Base-by-base conservation (phyloP, 2,329 filamentous ascomycete species). In the Alternaria sp. region DNA sequence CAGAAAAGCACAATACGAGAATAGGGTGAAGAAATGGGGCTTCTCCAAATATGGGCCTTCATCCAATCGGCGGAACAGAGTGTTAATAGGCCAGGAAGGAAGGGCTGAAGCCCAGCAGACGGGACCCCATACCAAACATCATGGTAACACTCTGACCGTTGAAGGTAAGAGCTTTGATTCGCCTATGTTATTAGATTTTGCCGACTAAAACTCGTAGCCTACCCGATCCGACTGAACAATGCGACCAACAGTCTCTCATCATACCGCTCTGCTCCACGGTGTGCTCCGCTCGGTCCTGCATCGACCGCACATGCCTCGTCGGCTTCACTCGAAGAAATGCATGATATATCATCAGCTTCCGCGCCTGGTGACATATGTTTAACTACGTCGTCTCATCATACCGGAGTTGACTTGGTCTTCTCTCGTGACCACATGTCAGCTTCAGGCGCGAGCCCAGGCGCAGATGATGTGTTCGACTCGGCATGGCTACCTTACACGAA, bases 51-150 rank as follows among this genome's bases (percentile, higher is more conserved):
- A 49, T 12, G 5, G 9, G n/a, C 4, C 25, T 12, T 23, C 46
- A 12, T n/a, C 3, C 11, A n/a, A 28, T 49, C 23, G 46, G 11
- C 46, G 46, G 1, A 18, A 4, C n/a, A 10, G n/a, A 26, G 14
- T 9, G 18, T 3, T 15, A 4, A 15, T 18, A 0, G 2, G 2
- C 12, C 10, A 49, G 3, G 7, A 18, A 5, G 9, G 11, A 6
- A 8, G 5, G 3, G 2, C 5, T 5, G 15, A 49, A 2, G 9
- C 0, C 8, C 9, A 4, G 4, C 7, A 7, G 8, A 18, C 4
- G 11, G 23, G 26, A 2, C 9, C 3, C 11, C 15, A 26, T 6
- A 3, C 23, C 5, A 11, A 5, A 18, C 2, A n/a, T 4, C 8
- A 15, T 28, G 14, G 12, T 0, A 18, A 6, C 8, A 25, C 10